phyloP scores from a whole-genome alignment of 345 rosid genomes.

The Lagerstroemia speciosa region DNA sequence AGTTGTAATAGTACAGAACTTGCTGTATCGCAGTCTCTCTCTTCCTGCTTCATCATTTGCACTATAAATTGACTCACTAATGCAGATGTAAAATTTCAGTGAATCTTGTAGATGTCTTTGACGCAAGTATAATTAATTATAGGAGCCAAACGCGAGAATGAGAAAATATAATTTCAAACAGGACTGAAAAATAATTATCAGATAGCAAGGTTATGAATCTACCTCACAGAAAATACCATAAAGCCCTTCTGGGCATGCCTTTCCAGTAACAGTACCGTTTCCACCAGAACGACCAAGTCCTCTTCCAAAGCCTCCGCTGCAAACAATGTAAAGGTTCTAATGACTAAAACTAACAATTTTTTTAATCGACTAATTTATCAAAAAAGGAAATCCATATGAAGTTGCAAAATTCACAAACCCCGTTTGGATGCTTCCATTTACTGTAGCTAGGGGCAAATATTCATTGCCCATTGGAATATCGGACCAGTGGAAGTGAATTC shows the following conservation, averaged over 20 bases:
- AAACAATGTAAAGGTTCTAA: conserved; percentile 6
- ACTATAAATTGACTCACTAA: not conserved
- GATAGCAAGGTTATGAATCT: conserved; percentile 9
- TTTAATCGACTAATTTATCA: not conserved
- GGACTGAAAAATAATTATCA: not conserved
- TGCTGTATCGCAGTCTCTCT: not conserved
- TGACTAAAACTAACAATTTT: conserved; percentile 2
- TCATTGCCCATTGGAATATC: conserved; percentile 67
- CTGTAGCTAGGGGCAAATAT: conserved; percentile 67
- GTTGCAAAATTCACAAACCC: conserved; percentile 27
- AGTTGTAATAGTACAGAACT: not conserved
- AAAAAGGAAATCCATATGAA: not conserved
- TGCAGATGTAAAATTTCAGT: not conserved
- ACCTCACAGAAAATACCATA: conserved; percentile 86
- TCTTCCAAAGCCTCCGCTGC: conserved; percentile 74
- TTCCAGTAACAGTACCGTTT: conserved; percentile 78
- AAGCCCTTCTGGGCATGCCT: conserved; percentile 79
- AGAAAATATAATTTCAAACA: not conserved
- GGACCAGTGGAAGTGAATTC: conserved; percentile 90
- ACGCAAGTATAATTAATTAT: not conserved
- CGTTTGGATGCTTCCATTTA: conserved; percentile 61
- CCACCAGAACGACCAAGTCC: conserved; percentile 59
- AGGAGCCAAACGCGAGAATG: not conserved
- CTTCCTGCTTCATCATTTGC: not conserved
- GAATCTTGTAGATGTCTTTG: not conserved